Percentiles rank a stretch among this genome's conserved stretches.
Conservation (phyloP, 2,329 filamentous ascomycete genomes). For the Trichoderma breve region DNA sequence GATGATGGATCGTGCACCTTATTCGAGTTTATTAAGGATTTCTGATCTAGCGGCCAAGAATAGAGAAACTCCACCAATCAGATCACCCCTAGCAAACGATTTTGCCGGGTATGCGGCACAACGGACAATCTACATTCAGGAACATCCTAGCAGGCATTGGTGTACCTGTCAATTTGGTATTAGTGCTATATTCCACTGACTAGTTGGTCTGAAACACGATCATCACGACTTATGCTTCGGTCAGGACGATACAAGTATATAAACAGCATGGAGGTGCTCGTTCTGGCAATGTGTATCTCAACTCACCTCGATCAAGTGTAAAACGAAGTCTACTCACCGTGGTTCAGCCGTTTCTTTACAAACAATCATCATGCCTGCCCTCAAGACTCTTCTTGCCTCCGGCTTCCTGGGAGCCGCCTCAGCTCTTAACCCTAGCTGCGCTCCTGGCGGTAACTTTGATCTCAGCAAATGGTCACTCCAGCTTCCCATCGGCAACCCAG, state of each 20-base stretch:
- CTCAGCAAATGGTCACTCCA: slow-evolving; percentile 38
- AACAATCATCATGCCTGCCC: neutral
- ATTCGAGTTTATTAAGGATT: slow-evolving; percentile 5
- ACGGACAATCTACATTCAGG: neutral
- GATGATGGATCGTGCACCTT: neutral
- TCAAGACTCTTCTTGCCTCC: slow-evolving; percentile 11
- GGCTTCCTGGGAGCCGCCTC: slow-evolving; percentile 7
- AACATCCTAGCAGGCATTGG: neutral
- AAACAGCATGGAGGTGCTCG: neutral
- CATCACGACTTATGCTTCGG: neutral
- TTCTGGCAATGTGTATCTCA: neutral
- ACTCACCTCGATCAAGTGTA: neutral
- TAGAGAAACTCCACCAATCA: slow-evolving; percentile 1
- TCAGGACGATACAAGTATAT: neutral
- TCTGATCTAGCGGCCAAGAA: neutral
- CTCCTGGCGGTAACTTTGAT: slow-evolving; percentile 33
- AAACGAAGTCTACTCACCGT: neutral
- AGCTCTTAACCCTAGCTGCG: slow-evolving; percentile 18
- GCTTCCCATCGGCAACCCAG: slow-evolving; percentile 35
- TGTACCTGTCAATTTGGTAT: slow-evolving; percentile 9
- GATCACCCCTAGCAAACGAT: neutral
- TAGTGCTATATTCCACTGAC: neutral
- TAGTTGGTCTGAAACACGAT: slow-evolving; percentile 1
- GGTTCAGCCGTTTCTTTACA: neutral
- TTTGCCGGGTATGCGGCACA: slow-evolving; percentile 8